Conservation (phyloP, 1,139 yeast genomes). For the Blastobotrys malaysiensis region DNA sequence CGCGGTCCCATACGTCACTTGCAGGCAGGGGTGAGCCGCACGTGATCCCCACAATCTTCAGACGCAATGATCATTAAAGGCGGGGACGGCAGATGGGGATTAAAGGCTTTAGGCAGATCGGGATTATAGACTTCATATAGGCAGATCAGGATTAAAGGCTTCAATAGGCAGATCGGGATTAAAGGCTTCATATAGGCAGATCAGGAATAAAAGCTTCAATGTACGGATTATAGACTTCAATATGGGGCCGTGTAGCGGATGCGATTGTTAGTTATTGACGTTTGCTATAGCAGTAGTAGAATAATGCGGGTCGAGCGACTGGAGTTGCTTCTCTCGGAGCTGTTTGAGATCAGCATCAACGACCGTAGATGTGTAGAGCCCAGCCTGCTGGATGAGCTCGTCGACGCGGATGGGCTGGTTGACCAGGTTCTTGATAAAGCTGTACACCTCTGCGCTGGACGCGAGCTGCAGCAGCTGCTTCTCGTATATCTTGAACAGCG, state of each 20-base stretch:
- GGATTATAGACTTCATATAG: too few species aligned
- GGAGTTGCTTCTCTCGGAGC: conserved; percentile 14
- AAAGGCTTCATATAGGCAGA: too few species aligned
- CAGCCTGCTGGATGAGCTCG: conserved; percentile 23
- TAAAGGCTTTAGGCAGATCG: too few species aligned
- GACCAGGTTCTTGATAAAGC: conserved; percentile 41
- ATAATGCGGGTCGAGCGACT: neutral
- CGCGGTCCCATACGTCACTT: neutral
- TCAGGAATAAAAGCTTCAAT: too few species aligned
- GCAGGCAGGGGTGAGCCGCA: neutral
- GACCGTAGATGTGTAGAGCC: conserved; percentile 13
- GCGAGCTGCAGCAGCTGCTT: conserved; percentile 31
- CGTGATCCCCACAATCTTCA: neutral
- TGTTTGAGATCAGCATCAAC: conserved; percentile 15
- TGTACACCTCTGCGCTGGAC: conserved; percentile 40
- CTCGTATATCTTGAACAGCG: conserved; percentile 42
- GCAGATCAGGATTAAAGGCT: too few species aligned
- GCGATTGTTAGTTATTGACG: neutral
- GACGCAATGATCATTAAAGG: neutral
- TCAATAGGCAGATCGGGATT: too few species aligned
- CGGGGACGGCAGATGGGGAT: neutral
- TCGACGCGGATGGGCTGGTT: conserved; percentile 28
- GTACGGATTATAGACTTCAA: too few species aligned
- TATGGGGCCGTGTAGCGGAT: too few species aligned
- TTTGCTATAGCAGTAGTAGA: neutral